Percentiles rank a stretch among this genome's conserved stretches.
phyloP scores from a whole-genome alignment of 352 stramenopile genomes.

The Phytopythium montanum region DNA sequence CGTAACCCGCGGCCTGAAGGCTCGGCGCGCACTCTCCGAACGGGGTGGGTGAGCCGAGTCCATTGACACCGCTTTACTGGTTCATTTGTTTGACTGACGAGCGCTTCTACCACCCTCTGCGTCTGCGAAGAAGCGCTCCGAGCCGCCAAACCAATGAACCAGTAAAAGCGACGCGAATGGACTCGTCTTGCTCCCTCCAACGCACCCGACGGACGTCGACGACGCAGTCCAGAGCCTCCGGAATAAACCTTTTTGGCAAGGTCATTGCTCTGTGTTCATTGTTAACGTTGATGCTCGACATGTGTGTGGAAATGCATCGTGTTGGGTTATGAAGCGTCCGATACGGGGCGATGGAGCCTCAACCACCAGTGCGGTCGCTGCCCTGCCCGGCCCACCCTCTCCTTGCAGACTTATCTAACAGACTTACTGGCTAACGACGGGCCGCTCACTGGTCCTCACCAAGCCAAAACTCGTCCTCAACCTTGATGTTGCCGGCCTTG shows the following conservation, averaged over 20 bases:
- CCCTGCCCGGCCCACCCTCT: not conserved
- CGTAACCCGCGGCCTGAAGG: slow-evolving; percentile 5
- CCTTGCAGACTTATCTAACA: slow-evolving; percentile 2
- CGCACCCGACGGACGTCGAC: too few species aligned
- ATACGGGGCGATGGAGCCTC: not conserved
- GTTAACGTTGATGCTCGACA: not conserved
- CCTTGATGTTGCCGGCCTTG: slow-evolving; percentile 46
- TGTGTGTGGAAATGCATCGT: not conserved
- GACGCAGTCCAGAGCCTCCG: not conserved
- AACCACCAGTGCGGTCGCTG: not conserved
- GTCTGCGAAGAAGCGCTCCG: too few species aligned
- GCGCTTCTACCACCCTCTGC: too few species aligned
- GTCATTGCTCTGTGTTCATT: not conserved
- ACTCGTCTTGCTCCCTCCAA: too few species aligned
- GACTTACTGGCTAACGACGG: slow-evolving; percentile 1
- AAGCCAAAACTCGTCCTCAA: slow-evolving; percentile 69
- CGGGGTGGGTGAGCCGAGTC: too few species aligned
- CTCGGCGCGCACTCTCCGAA: too few species aligned
- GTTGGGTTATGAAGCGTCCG: not conserved
- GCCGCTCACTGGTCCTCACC: slow-evolving; percentile 5
- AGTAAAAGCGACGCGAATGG: too few species aligned
- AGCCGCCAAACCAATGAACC: too few species aligned
- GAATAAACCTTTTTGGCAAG: too few species aligned
- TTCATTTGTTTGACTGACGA: too few species aligned
- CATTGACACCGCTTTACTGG: too few species aligned